Percentiles rank a stretch among this genome's conserved stretches.
phyloP scores from a whole-genome alignment of 306 rosid species.

The Ammopiptanthus mongolicus region DNA sequence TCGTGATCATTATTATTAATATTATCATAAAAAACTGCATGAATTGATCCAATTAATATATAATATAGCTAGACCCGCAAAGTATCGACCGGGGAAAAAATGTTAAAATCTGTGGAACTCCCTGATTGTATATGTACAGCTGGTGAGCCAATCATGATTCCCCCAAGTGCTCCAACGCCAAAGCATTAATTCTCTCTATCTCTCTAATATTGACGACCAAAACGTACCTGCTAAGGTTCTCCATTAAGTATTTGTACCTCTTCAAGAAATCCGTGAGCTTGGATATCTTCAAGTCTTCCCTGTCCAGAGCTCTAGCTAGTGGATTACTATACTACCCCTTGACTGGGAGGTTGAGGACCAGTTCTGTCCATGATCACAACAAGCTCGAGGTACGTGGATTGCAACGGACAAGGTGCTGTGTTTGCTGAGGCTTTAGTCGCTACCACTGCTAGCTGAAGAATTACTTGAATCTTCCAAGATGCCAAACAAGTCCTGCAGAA shows the following conservation, averaged over 20 bases:
- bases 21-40: background rate
- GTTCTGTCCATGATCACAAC: conserved; percentile 38
- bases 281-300: conserved; percentile 47
- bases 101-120: conserved; percentile 52
- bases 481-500: conserved; percentile 66
- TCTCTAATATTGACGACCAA: conserved; percentile 86
- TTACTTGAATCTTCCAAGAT: conserved; percentile 38
- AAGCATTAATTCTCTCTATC: conserved; percentile 59
- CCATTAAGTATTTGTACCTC: conserved; percentile 66
- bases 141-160: conserved; percentile 29
- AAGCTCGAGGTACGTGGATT: conserved; percentile 77
- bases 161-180: conserved; percentile 67
- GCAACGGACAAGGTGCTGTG: conserved; percentile 78
- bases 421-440: conserved; percentile 81
- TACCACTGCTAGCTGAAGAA: conserved; percentile 43
- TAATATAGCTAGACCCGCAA: background rate
- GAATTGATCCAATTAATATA: background rate
- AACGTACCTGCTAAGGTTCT: conserved; percentile 74
- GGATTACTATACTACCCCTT: conserved; percentile 86
- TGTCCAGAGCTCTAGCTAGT: conserved; percentile 65
- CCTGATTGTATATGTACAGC: conserved; percentile 58
- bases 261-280: conserved; percentile 48
- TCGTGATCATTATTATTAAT: background rate
- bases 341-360: conserved; percentile 61
- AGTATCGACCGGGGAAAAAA: background rate